These are phyloP conservation scores for Akanthomyces uredinophilus DNA, from an alignment of 2,329 filamentous ascomycete species.

Conservation along the genomic window DNA sequence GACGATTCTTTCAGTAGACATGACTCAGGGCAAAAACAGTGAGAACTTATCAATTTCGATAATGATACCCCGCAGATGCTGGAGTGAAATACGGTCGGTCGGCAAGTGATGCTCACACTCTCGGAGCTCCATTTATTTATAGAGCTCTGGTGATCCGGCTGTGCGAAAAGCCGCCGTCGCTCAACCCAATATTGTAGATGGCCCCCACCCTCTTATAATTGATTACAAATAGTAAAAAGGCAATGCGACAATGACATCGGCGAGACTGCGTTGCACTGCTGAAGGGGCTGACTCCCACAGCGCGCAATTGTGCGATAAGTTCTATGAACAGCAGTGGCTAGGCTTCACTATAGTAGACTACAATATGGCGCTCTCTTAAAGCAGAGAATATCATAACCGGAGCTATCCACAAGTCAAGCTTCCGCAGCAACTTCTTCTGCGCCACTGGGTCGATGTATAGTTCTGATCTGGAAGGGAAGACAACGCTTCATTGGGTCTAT, in stretches of 20 bases:
- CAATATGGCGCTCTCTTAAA: too few relatives aligned
- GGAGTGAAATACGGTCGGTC: not conserved
- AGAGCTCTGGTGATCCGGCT: not conserved
- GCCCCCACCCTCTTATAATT: not conserved
- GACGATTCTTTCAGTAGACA: slow-evolving; percentile 33
- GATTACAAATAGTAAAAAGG: not conserved
- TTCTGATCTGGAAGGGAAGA: not conserved
- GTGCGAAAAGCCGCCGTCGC: not conserved
- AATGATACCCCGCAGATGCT: not conserved
- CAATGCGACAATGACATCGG: not conserved
- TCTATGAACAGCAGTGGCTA: too few relatives aligned
- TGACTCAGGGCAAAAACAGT: not conserved
- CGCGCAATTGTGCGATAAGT: too few relatives aligned
- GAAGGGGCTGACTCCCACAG: not conserved
- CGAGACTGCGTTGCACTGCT: not conserved
- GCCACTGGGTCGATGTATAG: slow-evolving; percentile 12
- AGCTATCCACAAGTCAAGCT: slow-evolving; percentile 27
- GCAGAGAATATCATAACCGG: slow-evolving; percentile 20
- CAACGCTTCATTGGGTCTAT: not conserved
- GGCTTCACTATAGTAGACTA: too few relatives aligned
- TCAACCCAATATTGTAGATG: not conserved
- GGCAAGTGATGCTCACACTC: not conserved
- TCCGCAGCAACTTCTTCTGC: slow-evolving; percentile 24
- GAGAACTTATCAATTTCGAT: not conserved
- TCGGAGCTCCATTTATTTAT: slow-evolving; percentile 2